These are phyloP conservation scores for Citrullus colocynthis DNA, from an alignment of 306 rosid species.

Conservation along the genomic window DNA sequence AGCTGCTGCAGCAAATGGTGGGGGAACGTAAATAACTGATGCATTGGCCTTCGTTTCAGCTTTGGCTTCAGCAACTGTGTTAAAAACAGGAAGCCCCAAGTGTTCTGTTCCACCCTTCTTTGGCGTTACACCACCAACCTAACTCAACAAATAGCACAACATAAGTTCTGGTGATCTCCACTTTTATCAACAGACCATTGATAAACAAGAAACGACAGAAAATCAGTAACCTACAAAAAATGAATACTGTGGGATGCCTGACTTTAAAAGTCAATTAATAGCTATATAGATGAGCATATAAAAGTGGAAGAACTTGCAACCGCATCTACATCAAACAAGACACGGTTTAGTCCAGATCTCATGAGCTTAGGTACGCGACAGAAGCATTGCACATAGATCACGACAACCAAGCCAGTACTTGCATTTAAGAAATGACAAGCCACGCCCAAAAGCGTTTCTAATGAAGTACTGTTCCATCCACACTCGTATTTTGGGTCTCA, in stretches of 20 bases:
- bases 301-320: neutral
- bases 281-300: neutral
- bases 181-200: neutral
- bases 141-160: slow-evolving; percentile 5
- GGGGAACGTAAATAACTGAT: slow-evolving; percentile 90
- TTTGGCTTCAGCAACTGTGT: slow-evolving; percentile 86
- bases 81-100: slow-evolving; percentile 96
- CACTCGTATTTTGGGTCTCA: neutral
- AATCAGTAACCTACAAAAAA: neutral
- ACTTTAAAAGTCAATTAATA: neutral
- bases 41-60: slow-evolving; percentile 93
- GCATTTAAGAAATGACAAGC: neutral
- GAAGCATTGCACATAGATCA: neutral
- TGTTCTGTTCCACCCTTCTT: slow-evolving; percentile 98
- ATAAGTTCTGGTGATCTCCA: neutral
- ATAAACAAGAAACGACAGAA: neutral
- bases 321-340: neutral
- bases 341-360: neutral
- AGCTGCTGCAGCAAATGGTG: slow-evolving; percentile 95
- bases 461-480: neutral
- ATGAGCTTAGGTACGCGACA: neutral
- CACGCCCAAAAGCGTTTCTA: neutral
- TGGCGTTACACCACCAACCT: slow-evolving; percentile 98
- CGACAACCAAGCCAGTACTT: neutral
- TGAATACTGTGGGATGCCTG: neutral